A percentile compares a stretch with the other conserved stretches of the same genome.
Conservation (phyloP, 108 stramenopile genomes). For the Nitzschia sp. region DNA sequence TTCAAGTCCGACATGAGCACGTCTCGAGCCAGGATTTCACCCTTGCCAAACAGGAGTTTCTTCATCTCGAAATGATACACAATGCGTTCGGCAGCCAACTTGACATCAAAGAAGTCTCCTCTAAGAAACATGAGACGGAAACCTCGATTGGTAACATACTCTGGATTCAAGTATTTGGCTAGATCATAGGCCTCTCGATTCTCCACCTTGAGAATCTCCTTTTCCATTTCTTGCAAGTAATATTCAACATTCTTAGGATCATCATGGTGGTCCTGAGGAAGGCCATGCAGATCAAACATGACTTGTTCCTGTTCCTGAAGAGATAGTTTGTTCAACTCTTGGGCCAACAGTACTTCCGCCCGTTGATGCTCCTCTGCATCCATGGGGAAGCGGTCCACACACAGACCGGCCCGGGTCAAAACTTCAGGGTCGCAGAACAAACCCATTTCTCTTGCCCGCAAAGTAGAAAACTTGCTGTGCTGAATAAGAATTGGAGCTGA, state of each 20-base stretch:
- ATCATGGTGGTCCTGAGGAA: not conserved
- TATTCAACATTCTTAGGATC: not conserved
- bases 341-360: not conserved
- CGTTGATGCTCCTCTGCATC: not conserved
- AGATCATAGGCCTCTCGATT: constrained; percentile 8
- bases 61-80: constrained; percentile 19
- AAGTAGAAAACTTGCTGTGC: not conserved
- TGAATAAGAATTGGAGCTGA: no score
- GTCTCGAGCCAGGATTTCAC: constrained; percentile 18
- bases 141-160: constrained; percentile 5
- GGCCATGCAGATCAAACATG: constrained; percentile 25
- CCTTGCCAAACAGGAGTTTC: constrained; percentile 19
- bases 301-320: not conserved
- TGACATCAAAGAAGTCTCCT: constrained; percentile 3
- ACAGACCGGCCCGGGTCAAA: not conserved
- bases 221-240: not conserved
- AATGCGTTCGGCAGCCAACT: constrained; percentile 7
- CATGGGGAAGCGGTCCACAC: not conserved
- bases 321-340: constrained; percentile 13
- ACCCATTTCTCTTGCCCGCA: not conserved
- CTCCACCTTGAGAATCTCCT: not conserved
- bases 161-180: constrained; percentile 16
- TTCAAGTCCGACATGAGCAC: constrained; percentile 10
- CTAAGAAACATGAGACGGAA: constrained; percentile 23
- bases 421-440: not conserved